Evolutionary conservation across 768 basidiomycete genomes (phyloP).

Genomic region (Leccinum variicolor): DNA sequence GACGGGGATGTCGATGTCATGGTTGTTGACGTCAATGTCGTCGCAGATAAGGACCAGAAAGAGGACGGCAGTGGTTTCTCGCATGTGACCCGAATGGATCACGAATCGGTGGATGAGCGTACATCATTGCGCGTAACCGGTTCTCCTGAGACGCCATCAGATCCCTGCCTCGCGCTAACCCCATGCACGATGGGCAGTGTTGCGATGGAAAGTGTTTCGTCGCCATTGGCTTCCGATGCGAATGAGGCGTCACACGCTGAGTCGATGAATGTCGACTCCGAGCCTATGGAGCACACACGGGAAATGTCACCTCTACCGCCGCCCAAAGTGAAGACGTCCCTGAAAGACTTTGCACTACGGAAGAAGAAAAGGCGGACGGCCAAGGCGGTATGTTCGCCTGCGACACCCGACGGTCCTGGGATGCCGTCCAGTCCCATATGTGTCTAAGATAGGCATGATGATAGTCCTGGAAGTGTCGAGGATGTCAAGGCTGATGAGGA

Average conservation of each 20-base stretch:
- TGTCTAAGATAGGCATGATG: constrained; percentile 5
- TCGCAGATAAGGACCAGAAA: constrained; percentile 1
- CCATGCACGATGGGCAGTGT: background rate
- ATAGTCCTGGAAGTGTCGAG: background rate
- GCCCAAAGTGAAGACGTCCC: constrained; percentile 53
- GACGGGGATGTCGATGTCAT: constrained; percentile 21
- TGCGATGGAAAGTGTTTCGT: background rate
- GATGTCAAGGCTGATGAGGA: background rate
- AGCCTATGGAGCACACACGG: background rate
- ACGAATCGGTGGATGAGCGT: background rate
- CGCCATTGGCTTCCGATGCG: background rate
- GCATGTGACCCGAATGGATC: background rate
- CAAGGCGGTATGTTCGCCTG: constrained; percentile 25
- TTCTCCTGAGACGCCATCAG: constrained; percentile 2
- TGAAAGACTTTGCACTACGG: constrained; percentile 55
- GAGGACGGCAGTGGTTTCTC: background rate
- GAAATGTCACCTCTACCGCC: constrained; percentile 23
- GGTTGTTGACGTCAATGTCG: constrained; percentile 17
- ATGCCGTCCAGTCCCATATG: constrained; percentile 18
- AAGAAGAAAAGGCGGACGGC: constrained; percentile 48
- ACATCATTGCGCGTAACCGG: background rate
- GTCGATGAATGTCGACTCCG: background rate
- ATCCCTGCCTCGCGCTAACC: background rate
- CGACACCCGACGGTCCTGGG: constrained; percentile 8
- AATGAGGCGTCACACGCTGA: constrained; percentile 9